These are phyloP conservation scores for Phytophthora lateralis DNA, from an alignment of 352 stramenopile genomes.

Conservation along the genomic window DNA sequence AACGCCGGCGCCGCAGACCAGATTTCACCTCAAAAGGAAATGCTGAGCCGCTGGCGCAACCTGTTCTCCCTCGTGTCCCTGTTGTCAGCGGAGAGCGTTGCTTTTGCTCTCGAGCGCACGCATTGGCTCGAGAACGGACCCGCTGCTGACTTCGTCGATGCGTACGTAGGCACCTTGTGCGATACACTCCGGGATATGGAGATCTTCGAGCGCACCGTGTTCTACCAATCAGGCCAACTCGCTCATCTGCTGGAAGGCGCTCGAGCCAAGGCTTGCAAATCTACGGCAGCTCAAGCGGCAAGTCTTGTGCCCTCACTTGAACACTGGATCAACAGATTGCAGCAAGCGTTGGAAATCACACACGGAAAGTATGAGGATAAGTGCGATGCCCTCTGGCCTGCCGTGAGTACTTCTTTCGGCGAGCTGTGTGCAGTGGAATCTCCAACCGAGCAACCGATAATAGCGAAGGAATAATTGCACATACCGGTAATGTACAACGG, in stretches of 20 bases:
- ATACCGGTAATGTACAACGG: constrained; percentile 21
- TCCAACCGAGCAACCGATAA: constrained; percentile 8
- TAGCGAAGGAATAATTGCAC: constrained; percentile 21
- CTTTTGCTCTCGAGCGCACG: constrained; percentile 61
- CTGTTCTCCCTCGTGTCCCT: constrained; percentile 70
- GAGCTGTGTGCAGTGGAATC: constrained; percentile 30
- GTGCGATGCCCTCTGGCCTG: constrained; percentile 55
- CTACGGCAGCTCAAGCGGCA: constrained; percentile 28
- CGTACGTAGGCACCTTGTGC: constrained; percentile 51
- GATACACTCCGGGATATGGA: constrained; percentile 55
- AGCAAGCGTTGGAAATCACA: constrained; percentile 40
- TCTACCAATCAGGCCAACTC: constrained; percentile 71
- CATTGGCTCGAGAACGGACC: constrained; percentile 43
- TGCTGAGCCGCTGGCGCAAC: constrained; percentile 72
- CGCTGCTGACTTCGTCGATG: constrained; percentile 51
- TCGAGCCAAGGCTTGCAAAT: constrained; percentile 38
- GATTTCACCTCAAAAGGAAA: constrained; percentile 39
- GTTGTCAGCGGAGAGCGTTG: constrained; percentile 64
- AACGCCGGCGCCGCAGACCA: constrained; percentile 33
- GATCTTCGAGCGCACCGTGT: constrained; percentile 63
- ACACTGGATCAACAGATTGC: constrained; percentile 48
- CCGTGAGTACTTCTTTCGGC: constrained; percentile 37
- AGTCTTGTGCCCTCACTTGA: constrained; percentile 35
- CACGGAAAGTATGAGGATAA: constrained; percentile 49
- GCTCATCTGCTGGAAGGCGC: constrained; percentile 47